phyloP scores from a whole-genome alignment of 2,329 filamentous ascomycete genomes.

The Colletotrichum navitas region DNA sequence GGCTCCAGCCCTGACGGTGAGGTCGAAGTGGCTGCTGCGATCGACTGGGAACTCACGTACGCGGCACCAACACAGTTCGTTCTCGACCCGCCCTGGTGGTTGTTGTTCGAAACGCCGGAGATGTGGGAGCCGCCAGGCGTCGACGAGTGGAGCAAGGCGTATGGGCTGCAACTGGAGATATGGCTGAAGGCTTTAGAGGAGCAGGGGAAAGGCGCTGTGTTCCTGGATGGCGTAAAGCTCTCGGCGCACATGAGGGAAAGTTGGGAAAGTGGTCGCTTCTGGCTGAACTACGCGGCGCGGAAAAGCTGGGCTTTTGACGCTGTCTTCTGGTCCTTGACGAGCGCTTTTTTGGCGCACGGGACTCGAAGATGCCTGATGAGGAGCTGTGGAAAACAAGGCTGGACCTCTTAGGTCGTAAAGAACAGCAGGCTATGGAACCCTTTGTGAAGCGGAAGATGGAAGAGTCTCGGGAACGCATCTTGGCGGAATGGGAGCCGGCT shows the following conservation, averaged over 20 bases:
- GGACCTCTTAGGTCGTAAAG: slow-evolving; percentile 43
- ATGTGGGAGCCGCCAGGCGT: slow-evolving; percentile 49
- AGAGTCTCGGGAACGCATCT: slow-evolving; percentile 32
- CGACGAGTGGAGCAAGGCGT: slow-evolving; percentile 49
- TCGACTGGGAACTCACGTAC: slow-evolving; percentile 30
- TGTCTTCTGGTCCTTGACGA: slow-evolving; percentile 54
- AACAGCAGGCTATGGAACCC: slow-evolving; percentile 45
- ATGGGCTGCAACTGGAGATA: slow-evolving; percentile 50
- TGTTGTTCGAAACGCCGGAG: slow-evolving; percentile 51
- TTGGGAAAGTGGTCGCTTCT: slow-evolving; percentile 52
- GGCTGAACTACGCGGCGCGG: slow-evolving; percentile 52
- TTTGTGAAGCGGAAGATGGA: slow-evolving; percentile 46
- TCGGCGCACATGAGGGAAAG: slow-evolving; percentile 53
- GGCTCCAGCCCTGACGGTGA: slow-evolving; percentile 33
- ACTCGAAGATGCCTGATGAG: slow-evolving; percentile 28
- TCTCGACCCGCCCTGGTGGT: slow-evolving; percentile 55
- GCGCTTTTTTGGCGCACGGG: slow-evolving; percentile 50
- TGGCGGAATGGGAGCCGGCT: too few species aligned
- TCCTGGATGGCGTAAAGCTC: slow-evolving; percentile 33
- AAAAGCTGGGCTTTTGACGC: slow-evolving; percentile 55
- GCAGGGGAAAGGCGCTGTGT: slow-evolving; percentile 45
- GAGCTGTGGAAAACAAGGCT: slow-evolving; percentile 42
- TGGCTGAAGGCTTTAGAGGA: slow-evolving; percentile 51
- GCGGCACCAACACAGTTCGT: slow-evolving; percentile 43
- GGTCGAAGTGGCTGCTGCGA: slow-evolving; percentile 47